Evolutionary conservation across 2,329 filamentous ascomycete genomes (phyloP).

Genomic region (Colletotrichum eleusines): DNA sequence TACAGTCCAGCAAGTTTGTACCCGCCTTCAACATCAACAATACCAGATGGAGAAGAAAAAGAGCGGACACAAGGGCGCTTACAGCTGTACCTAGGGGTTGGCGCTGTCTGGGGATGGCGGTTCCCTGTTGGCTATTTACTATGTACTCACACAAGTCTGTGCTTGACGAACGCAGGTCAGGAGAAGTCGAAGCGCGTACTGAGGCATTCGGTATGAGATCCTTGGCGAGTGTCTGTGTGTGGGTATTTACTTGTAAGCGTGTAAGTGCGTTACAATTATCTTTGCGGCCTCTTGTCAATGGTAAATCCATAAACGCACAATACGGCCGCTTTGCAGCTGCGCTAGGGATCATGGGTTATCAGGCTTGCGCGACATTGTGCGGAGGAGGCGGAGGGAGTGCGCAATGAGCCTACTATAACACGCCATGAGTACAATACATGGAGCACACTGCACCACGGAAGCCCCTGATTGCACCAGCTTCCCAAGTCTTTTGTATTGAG

Average conservation of each 20-base stretch:
- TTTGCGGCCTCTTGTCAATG: slow-evolving; percentile 6
- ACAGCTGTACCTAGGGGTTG: slow-evolving; percentile 29
- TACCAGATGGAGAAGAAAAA: background rate
- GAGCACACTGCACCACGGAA: slow-evolving; percentile 4
- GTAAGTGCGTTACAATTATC: background rate
- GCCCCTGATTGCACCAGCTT: slow-evolving; percentile 1
- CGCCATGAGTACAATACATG: slow-evolving; percentile 4
- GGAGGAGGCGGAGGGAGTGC: slow-evolving; percentile 24
- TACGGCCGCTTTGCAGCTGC: slow-evolving; percentile 20
- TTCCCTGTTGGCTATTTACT: slow-evolving; percentile 33
- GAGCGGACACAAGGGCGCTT: background rate
- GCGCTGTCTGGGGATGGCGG: slow-evolving; percentile 6
- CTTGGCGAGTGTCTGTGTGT: slow-evolving; percentile 13
- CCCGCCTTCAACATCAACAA: background rate
- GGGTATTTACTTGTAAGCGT: slow-evolving; percentile 1
- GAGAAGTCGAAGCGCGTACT: slow-evolving; percentile 14
- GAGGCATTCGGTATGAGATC: background rate
- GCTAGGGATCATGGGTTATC: slow-evolving; percentile 2
- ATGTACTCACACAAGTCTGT: slow-evolving; percentile 28
- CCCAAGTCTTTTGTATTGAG: slow-evolving; percentile 18
- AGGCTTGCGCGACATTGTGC: slow-evolving; percentile 10
- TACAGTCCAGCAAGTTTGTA: background rate
- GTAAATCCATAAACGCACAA: slow-evolving; percentile 7
- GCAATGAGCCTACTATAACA: slow-evolving; percentile 5
- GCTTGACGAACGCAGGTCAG: slow-evolving; percentile 35